Base-by-base conservation (phyloP, 495 filamentous ascomycete species). In the Cairneyella variabilis region DNA sequence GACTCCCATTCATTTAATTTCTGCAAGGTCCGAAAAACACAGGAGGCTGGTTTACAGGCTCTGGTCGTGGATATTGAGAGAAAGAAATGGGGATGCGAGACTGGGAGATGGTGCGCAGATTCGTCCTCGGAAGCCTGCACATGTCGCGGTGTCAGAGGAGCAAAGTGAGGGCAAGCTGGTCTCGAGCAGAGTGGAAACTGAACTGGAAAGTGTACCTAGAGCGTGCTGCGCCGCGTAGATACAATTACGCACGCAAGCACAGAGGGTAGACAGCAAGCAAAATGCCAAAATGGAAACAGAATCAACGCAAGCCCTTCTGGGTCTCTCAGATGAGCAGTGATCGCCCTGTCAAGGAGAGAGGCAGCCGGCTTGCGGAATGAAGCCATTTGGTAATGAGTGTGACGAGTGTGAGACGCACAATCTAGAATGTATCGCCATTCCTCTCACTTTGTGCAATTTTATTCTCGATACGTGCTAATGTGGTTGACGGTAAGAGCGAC, bases 401-500 rank as follows among this genome's bases (percentile, higher is more conserved):
- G n/a, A 17, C 2, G 4, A 2, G 16, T 14, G 14, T 27, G 3
- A 25, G 11, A 25, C 22, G 16, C 11, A 18, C 23, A 18, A 18
- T 28, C 44, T 17, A 47, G 14, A 47, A 28, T 30, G 44, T 16
- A 47, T 11, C 26, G n/a, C 34, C 44, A 47, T 47, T 47, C 44
- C 44, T 47, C 42, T 8, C 28, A 10, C 25, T 18, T 12, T 3
- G 5, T 20, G 3, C 11, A 26, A 47, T 28, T 28, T 47, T 47
- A 23, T 30, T 47, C 21, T 45, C 17, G 1, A n/a, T n/a, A n/a
- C 16, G 42, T 10, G 20, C 17, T 46, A 25, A 25, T 46, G 26
- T 26, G 43, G 11, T 25, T 18, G 11, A 30, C 43, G 12, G 17
- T 30, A 9, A 3, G 17, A 9, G 22, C 16, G 26, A 11, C 18